A percentile compares a stretch with the other conserved stretches of the same genome.
Evolutionary conservation across 2,329 filamentous ascomycete genomes (phyloP).

Genomic region (Trichoderma aggressivum): DNA sequence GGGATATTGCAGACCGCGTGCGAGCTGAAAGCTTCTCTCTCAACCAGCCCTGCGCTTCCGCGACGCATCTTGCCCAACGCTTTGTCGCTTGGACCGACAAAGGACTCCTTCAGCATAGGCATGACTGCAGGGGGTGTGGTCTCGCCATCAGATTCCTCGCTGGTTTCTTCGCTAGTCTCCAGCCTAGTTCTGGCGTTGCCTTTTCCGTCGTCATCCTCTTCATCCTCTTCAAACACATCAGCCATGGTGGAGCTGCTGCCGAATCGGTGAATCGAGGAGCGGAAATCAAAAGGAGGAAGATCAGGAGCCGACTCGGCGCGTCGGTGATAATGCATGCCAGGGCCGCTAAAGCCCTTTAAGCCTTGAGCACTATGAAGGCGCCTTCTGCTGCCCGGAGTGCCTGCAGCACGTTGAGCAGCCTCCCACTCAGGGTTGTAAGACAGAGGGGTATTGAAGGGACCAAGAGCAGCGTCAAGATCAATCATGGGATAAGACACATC

Average conservation of each 20-base stretch:
- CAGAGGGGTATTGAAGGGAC: constrained; percentile 82
- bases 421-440: constrained; percentile 63
- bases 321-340: constrained; percentile 72
- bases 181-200: constrained; percentile 29
- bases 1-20: constrained; percentile 44
- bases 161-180: constrained; percentile 49
- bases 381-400: constrained; percentile 56
- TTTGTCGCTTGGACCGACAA: constrained; percentile 26
- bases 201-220: constrained; percentile 56
- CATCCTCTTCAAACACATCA: constrained; percentile 83
- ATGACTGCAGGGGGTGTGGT: constrained; percentile 33
- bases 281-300: constrained; percentile 68
- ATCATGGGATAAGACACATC: constrained; percentile 78
- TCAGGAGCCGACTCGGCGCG: constrained; percentile 79
- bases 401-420: constrained; percentile 58
- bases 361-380: constrained; percentile 74
- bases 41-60: constrained; percentile 46
- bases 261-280: constrained; percentile 58
- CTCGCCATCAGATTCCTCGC: constrained; percentile 46
- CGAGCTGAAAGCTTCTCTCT: constrained; percentile 29
- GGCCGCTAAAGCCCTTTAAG: constrained; percentile 64
- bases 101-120: constrained; percentile 21
- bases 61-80: constrained; percentile 35
- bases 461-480: constrained; percentile 88
- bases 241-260: constrained; percentile 73